phyloP scores from a whole-genome alignment of 2,329 filamentous ascomycete species.

The Fusarium setosum region DNA sequence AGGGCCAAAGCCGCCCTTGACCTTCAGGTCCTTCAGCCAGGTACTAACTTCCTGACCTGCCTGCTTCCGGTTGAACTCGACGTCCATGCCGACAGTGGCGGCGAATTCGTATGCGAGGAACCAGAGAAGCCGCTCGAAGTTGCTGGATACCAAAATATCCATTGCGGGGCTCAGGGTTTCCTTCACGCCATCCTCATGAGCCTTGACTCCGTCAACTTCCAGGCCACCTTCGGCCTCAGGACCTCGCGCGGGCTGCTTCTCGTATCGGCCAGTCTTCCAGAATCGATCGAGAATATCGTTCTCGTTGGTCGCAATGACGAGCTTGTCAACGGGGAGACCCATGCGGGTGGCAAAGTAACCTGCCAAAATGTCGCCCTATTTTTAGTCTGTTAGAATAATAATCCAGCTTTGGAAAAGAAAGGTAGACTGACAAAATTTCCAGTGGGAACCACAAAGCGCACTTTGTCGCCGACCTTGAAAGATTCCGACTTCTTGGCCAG shows the following conservation, averaged over 20 bases:
- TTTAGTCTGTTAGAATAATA: not conserved
- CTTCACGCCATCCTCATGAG: conserved; percentile 80
- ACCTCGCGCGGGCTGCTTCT: conserved; percentile 79
- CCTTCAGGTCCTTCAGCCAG: conserved; percentile 87
- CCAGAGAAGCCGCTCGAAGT: conserved; percentile 97
- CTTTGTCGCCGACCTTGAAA: conserved; percentile 73
- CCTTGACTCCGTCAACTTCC: conserved; percentile 68
- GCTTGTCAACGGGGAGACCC: conserved; percentile 88
- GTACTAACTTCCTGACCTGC: conserved; percentile 79
- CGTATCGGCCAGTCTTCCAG: conserved; percentile 90
- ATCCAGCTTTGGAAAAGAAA: not conserved
- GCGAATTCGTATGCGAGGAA: conserved; percentile 85
- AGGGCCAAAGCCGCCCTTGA: conserved; percentile 80
- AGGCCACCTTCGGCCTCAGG: conserved; percentile 72
- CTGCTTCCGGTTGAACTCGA: conserved; percentile 74
- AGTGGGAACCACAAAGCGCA: conserved; percentile 91
- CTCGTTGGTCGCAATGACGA: conserved; percentile 94
- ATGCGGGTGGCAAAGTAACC: conserved; percentile 93
- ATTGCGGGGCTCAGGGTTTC: conserved; percentile 95
- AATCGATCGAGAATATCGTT: conserved; percentile 98
- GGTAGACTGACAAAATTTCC: conserved; percentile 80
- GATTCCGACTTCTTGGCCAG: conserved; percentile 72
- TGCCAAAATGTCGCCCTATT: conserved; percentile 80
- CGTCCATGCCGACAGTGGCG: conserved; percentile 68
- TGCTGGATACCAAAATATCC: conserved; percentile 96